Base-by-base conservation (phyloP, 1,284 basidiomycete genomes). In the Sporisorium reilianum region DNA sequence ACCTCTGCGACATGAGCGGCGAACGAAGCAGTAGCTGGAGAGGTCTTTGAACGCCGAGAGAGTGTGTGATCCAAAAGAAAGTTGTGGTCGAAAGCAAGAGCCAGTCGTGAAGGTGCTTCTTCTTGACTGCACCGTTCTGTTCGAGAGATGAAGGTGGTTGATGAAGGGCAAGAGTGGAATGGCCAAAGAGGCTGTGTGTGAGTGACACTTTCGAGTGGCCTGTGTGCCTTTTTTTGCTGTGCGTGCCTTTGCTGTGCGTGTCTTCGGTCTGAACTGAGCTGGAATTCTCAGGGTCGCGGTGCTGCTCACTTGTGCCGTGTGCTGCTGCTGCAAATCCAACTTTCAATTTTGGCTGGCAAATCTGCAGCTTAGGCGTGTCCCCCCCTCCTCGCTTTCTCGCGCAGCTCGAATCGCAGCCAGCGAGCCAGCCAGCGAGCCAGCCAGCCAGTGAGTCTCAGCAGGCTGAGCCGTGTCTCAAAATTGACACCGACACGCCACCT, bases 1-100 rank as follows among this genome's bases (percentile, higher is more conserved):
- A 32, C 10, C 20, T 41, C n/a, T 32, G 45, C 36, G 18, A 20
- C 55, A 57, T 57, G 34, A 20, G 44, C 42, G 28, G 28, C n/a
- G n/a, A n/a, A n/a, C n/a, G n/a, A n/a, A 22, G 26, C 2, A 30
- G 32, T 7, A 48, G 14, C 7, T 8, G 22, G n/a, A 23, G 20
- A 25, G 16, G 36, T 38, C 36, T 38, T 28, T 28, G 25, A 7
- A 34, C 3, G 12, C 8, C 12, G 12, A 25, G 42, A 45, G 20
- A 16, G 42, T 25, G 8, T 44, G 42, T 34, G 5, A 16, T 45
- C 42, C 42, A 45, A 45, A 45, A 26, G 42, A 45, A 16, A n/a
- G n/a, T n/a, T 26, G 42, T 45, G 23, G 5, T 14, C 16, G 14
- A 28, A 23, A 28, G 45, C 9, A 46, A 18, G n/a, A 28, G 26